phyloP scores from a whole-genome alignment of 805 yeast genomes.

The Ogataea philodendri region DNA sequence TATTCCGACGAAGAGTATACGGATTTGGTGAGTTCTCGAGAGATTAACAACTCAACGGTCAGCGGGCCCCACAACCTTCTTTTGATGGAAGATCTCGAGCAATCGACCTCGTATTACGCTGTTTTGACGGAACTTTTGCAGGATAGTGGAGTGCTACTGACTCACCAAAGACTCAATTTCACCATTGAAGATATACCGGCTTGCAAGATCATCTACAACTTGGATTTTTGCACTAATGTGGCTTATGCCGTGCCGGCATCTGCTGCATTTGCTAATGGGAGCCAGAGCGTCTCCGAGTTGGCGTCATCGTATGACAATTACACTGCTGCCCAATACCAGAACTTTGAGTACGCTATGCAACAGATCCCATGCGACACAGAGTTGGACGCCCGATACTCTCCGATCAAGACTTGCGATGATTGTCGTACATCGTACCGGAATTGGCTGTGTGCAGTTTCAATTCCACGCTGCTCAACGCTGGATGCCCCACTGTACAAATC shows the following conservation, averaged over 20 bases:
- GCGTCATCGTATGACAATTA: slow-evolving; percentile 58
- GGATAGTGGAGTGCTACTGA: slow-evolving; percentile 54
- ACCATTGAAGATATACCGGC: slow-evolving; percentile 51
- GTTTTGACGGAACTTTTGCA: slow-evolving; percentile 53
- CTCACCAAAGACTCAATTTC: slow-evolving; percentile 56
- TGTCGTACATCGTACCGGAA: slow-evolving; percentile 70
- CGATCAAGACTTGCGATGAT: slow-evolving; percentile 67
- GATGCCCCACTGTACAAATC: slow-evolving; percentile 42
- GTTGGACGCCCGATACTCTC: slow-evolving; percentile 66
- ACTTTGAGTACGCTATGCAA: slow-evolving; percentile 74
- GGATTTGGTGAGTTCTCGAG: slow-evolving; percentile 40
- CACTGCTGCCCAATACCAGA: slow-evolving; percentile 54
- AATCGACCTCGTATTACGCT: slow-evolving; percentile 64
- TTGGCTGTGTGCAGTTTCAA: slow-evolving; percentile 88
- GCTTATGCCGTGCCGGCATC: slow-evolving; percentile 82
- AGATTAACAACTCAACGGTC: slow-evolving; percentile 31
- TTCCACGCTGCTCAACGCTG: slow-evolving; percentile 77
- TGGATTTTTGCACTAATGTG: slow-evolving; percentile 75
- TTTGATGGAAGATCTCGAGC: slow-evolving; percentile 52
- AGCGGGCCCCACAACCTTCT: slow-evolving; percentile 44
- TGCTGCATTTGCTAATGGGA: slow-evolving; percentile 25
- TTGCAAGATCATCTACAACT: slow-evolving; percentile 71
- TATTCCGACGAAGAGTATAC: slow-evolving; percentile 42
- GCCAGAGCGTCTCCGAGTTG: slow-evolving; percentile 35
- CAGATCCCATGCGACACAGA: slow-evolving; percentile 74